These are phyloP conservation scores for Clarireedia paspali DNA, from an alignment of 2,329 filamentous ascomycete species.

Conservation along the genomic window DNA sequence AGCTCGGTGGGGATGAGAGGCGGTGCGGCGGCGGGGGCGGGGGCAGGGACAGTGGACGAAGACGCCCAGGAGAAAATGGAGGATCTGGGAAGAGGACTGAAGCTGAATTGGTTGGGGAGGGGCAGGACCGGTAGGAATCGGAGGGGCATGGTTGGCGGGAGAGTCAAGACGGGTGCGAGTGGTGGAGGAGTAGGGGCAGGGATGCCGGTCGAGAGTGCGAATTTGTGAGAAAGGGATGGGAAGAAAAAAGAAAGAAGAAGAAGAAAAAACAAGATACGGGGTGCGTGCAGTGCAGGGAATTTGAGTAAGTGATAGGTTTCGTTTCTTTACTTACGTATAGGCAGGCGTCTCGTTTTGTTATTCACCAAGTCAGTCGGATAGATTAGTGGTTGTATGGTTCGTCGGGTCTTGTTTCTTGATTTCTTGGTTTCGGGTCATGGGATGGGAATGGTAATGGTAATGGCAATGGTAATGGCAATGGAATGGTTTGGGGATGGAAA, in stretches of 20 bases:
- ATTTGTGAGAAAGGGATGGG: background rate
- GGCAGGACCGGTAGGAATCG: constrained; percentile 84
- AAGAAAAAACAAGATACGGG: too few relatives aligned
- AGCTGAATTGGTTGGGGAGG: constrained; percentile 92
- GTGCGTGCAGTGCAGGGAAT: too few relatives aligned
- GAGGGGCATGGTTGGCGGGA: constrained; percentile 65
- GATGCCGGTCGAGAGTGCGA: background rate
- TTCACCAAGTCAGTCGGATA: too few relatives aligned
- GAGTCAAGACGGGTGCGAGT: constrained; percentile 17
- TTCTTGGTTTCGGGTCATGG: too few relatives aligned
- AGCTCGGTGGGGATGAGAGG: constrained; percentile 53
- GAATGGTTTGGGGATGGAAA: too few relatives aligned
- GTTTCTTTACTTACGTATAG: too few relatives aligned
- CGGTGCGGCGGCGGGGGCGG: constrained; percentile 8
- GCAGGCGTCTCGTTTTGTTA: too few relatives aligned
- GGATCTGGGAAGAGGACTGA: constrained; percentile 76
- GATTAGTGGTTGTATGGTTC: too few relatives aligned
- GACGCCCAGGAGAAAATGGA: constrained; percentile 72
- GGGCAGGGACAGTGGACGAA: constrained; percentile 40
- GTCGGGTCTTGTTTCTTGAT: too few relatives aligned
- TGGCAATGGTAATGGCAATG: too few relatives aligned
- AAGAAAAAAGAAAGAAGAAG: background rate
- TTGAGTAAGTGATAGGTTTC: too few relatives aligned
- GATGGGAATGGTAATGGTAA: too few relatives aligned
- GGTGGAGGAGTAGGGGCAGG: background rate